Evolutionary conservation across 2,329 filamentous ascomycete species (phyloP), one percentile per base, ranked within the genome.

Genomic region (Calonectria henricotiae): DNA sequence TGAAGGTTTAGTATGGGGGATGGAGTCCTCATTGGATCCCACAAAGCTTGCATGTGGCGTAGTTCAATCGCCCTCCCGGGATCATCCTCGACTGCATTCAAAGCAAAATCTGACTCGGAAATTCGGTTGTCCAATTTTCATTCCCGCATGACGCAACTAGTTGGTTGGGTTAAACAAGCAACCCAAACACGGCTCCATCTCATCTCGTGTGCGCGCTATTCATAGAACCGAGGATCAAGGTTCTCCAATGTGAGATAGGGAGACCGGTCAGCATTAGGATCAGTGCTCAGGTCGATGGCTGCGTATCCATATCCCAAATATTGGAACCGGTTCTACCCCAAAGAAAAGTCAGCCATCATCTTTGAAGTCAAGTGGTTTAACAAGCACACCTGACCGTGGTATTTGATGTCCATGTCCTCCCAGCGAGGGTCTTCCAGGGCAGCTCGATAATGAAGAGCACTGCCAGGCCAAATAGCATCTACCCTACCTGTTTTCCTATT

Each of bases 211-310:
- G 27, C 27, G 27, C 27, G 27, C 27, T 30, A 30, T 30, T 37
- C n/a, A n/a, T 55, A 55, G n/a, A 55, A 55, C 30, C 51, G 51
- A 37, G 51, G n/a, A 23, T 55, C 51, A 37, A 55, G 51, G 15
- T 55, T 55, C 6, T 55, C 51, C n/a, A 55, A 7, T 4, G 51
- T 23, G 4, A 55, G 1, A 9, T 55, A 55, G 4, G 51, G 51
- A 32, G 51, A 55, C 9, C 51, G 51, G 35, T 55, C 51, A 3
- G 51, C 51, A n/a, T 55, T 13, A 5, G 51, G 51, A 25, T 55
- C 51, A 23, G 51, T 20, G 32, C n/a, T 55, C 17, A 55, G 32
- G 20, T 55, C 51, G 12, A 55, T 5, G 6, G 17, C 30, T 12
- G 51, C 51, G 23, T 55, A 55, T 20, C 51, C 51, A 5, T 55